Evolutionary conservation across 306 rosid genomes (phyloP), one percentile per base, ranked within the genome.

Genomic region (Hippophae gyantsensis): DNA sequence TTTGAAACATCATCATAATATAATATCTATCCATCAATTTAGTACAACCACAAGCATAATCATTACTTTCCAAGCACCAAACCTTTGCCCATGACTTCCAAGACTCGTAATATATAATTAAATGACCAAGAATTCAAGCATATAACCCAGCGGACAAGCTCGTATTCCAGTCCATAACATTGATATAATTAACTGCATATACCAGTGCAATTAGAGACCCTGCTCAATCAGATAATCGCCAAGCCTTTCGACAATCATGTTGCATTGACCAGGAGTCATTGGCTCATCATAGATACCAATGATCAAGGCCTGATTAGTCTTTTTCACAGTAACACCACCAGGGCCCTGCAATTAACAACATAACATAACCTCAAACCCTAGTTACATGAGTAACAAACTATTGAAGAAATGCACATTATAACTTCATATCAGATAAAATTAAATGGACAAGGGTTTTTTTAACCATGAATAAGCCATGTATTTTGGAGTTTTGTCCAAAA

Each of bases 181-280:
- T 57, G 59, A 67, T 68, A 61, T 53, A 60, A 43, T 67, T 74
- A 71, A 61, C 11, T 7, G 56, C 72, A 70, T 73, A 73, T 72
- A 65, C 43, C 64, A 50, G 54, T 68, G 48, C 41, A 55, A 69
- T 64, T 68, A 88, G 60, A 88, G 84, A 78, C 82, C 80, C 84
- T 84, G 90, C 2, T 87, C 95, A 61, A 81, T 3, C 26, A 88
- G 89, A 63, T 88, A 88, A 76, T 88, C 96, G 42, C 94, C 96
- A 69, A 88, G 94, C 96, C 96, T 88, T 69, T 88, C 96, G 47
- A 88, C 96, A 62, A 88, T 58, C 89, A 85, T 74, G 78, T 88
- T 85, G 86, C 96, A 88, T 60, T 88, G 89, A 5, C 94, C 86
- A 0, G 96, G 82, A 52, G 89, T 67, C 89, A 88, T 85, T 54